phyloP scores from a whole-genome alignment of 176 grass and related monocot genomes.

The Bothriochloa decipiens region DNA sequence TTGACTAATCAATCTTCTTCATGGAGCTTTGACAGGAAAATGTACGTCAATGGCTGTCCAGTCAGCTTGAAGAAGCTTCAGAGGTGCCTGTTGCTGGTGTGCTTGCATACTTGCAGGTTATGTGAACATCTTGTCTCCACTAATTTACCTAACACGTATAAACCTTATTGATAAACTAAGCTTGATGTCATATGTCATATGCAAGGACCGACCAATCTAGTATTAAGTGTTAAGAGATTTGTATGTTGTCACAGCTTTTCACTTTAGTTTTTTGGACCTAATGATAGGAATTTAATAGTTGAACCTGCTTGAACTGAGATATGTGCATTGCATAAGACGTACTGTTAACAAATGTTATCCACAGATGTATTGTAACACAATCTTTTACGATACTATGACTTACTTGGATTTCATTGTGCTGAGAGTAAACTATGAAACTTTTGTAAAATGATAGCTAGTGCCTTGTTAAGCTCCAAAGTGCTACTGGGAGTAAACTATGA shows the following conservation, averaged over 20 bases:
- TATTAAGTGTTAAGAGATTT: not conserved
- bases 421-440: not conserved
- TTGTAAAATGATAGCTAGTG: not conserved
- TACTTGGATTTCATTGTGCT: not conserved
- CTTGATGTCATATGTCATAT: not conserved
- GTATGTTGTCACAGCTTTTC: not conserved
- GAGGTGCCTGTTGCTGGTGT: constrained; percentile 46
- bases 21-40: constrained; percentile 53
- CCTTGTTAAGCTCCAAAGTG: not conserved
- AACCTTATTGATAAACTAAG: constrained; percentile 23
- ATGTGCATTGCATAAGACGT: not conserved
- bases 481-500: not conserved
- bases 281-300: not conserved
- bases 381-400: not conserved
- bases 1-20: not conserved
- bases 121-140: constrained; percentile 23
- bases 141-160: constrained; percentile 9
- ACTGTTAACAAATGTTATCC: not conserved
- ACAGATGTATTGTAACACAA: not conserved
- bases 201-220: not conserved
- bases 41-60: constrained; percentile 52
- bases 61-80: constrained; percentile 46
- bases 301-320: not conserved
- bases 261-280: not conserved
- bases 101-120: constrained; percentile 57